Evolutionary conservation across 1,284 basidiomycete species (phyloP), one percentile per base, ranked within the genome.

Genomic region (Vanrija pseudolonga): DNA sequence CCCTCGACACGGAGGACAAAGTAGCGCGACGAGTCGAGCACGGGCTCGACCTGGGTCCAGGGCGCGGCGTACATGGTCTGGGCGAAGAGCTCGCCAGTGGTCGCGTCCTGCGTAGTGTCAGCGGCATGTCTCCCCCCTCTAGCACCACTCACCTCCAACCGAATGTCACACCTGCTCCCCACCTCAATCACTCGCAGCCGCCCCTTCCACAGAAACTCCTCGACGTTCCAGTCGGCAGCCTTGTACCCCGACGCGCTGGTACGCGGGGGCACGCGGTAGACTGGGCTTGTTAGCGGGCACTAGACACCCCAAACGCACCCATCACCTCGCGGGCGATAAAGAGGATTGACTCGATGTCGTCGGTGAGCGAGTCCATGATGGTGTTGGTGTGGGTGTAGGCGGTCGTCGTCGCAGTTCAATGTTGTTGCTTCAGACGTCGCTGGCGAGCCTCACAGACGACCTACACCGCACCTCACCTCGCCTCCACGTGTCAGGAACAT

Each of bases 11-110:
- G 83, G 26, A 98, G 80, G 6, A 97, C 94, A 74, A 97, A 97
- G 76, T 98, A 98, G 45, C 95, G 84, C 9, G 90, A 94, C 0
- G 90, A 95, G 76, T 99, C 95, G 23, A 98, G 82, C 6, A 98
- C 94, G 7, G 93, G 89, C 68, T 99, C 96, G 18, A 98, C 91
- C 24, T 85, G 86, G 6, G 90, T 87, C 64, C 69, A 73, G 32
- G 83, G 79, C 11, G 87, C 81, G 66, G 90, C 86, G 72, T 98
- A 98, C n/a, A 86, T 85, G 11, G 90, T 85, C 63, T 86, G 86
- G 24, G 95, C 96, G 76, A 98, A 98, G 45, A 93, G 66, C 52
- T 78, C 76, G 37, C 76, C 76, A 22, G 72, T 62, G n/a, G 44
- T 65, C 5, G 67, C 47, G 54, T 74, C 73, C 74, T 74, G 56